These are phyloP conservation scores for Strobilomyces dryophilus DNA, from an alignment of 768 basidiomycete genomes.

Conservation along the genomic window DNA sequence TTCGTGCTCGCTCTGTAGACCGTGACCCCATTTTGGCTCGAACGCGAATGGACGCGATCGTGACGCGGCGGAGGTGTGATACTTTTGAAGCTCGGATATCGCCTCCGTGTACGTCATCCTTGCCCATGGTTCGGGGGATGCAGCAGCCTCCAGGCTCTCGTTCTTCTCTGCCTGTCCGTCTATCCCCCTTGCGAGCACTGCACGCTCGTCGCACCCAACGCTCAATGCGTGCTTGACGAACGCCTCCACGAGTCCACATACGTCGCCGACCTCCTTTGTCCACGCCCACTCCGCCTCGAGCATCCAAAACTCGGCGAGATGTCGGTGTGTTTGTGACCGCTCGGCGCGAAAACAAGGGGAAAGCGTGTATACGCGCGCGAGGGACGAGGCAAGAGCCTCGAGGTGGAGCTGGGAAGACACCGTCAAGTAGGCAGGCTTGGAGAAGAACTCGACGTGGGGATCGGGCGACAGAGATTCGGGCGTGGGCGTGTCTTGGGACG, in stretches of 20 bases:
- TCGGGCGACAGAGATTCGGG: conserved; percentile 1
- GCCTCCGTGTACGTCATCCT: conserved; percentile 81
- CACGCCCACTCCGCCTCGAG: conserved; percentile 92
- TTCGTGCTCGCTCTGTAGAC: conserved; percentile 89
- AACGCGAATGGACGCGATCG: conserved; percentile 43
- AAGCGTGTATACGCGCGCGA: conserved; percentile 87
- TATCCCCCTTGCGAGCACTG: conserved; percentile 29
- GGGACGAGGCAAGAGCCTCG: conserved; percentile 74
- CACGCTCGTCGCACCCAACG: conserved; percentile 30
- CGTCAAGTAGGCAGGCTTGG: conserved; percentile 75
- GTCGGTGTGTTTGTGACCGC: conserved; percentile 80
- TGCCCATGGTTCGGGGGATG: conserved; percentile 48
- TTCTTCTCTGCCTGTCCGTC: conserved; percentile 34
- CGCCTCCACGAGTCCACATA: conserved; percentile 57
- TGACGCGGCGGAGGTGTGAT: conserved; percentile 25
- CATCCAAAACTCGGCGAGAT: conserved; percentile 99
- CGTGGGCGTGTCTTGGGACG: conserved; percentile 3
- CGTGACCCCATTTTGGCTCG: conserved; percentile 60
- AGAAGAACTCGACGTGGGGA: conserved; percentile 58
- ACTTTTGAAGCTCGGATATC: conserved; percentile 48
- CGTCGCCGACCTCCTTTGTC: conserved; percentile 39
- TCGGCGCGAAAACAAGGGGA: conserved; percentile 96
- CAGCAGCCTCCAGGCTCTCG: conserved; percentile 35
- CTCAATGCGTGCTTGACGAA: conserved; percentile 41
- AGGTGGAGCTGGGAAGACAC: conserved; percentile 97